Evolutionary conservation across 495 filamentous ascomycete species (phyloP).

Genomic region (Annulohypoxylon bovei): DNA sequence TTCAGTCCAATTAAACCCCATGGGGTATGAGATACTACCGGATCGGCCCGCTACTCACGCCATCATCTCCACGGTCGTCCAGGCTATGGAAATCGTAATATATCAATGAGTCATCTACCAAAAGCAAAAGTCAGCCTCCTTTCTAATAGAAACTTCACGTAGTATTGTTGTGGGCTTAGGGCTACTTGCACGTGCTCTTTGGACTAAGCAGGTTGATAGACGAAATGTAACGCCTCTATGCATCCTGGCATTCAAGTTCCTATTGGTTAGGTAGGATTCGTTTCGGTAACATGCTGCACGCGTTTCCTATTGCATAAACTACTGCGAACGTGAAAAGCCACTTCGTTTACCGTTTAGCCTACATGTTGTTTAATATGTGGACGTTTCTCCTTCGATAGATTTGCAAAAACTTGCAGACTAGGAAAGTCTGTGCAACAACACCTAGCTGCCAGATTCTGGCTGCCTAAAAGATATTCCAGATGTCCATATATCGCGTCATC

Average conservation of each 20-base stretch:
- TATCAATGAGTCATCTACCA: not conserved
- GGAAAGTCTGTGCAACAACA: not conserved
- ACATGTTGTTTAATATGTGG: not conserved
- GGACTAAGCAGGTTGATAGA: not conserved
- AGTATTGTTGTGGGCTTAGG: not conserved
- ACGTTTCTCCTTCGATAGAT: not conserved
- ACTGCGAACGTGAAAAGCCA: not conserved
- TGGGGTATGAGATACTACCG: constrained; percentile 10
- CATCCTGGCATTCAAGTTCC: not conserved
- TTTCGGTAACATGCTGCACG: not conserved
- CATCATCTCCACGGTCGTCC: constrained; percentile 5
- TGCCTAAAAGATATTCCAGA: not conserved
- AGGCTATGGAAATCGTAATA: not conserved
- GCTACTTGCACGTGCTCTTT: not conserved
- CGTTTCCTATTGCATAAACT: not conserved
- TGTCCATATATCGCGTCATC: not conserved
- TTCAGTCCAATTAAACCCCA: constrained; percentile 2
- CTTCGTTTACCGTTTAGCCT: not conserved
- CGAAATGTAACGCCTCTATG: not conserved
- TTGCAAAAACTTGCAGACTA: not conserved
- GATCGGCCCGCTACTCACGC: constrained; percentile 9
- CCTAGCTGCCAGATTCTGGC: no score
- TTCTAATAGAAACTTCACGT: not conserved
- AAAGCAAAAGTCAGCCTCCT: not conserved
- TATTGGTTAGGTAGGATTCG: not conserved